Percentiles rank a stretch among this genome's conserved stretches.
Evolutionary conservation across 331 rosid species (phyloP).

Genomic region (Cucumis variabilis): DNA sequence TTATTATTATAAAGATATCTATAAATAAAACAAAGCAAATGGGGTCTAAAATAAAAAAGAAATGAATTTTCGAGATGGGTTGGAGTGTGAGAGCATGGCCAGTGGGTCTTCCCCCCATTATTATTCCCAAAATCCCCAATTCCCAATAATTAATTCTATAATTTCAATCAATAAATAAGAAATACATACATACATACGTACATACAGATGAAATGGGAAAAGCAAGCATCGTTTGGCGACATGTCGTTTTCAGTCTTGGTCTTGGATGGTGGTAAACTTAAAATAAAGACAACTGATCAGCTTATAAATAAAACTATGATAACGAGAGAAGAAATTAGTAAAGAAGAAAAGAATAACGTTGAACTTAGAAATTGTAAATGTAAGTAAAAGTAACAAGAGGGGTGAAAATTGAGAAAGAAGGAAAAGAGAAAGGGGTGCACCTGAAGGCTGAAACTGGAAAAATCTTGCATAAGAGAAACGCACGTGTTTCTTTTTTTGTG

Average conservation of each 20-base stretch:
- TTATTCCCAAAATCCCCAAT: slow-evolving; percentile 28
- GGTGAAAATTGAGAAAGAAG: background rate
- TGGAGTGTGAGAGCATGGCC: slow-evolving; percentile 31
- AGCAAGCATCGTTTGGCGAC: slow-evolving; percentile 67
- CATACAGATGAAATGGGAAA: slow-evolving; percentile 39
- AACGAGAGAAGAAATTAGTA: background rate
- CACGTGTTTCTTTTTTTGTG: slow-evolving; percentile 20
- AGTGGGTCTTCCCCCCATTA: slow-evolving; percentile 56
- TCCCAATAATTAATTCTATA: slow-evolving; percentile 49
- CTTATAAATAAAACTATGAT: background rate
- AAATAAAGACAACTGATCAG: background rate
- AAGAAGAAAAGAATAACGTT: background rate
- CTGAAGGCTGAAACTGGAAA: slow-evolving; percentile 21
- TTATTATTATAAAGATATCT: background rate
- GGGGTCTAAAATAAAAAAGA: background rate
- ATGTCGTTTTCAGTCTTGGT: slow-evolving; percentile 79
- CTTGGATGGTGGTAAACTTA: slow-evolving; percentile 64
- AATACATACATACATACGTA: background rate
- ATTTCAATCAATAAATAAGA: slow-evolving; percentile 21
- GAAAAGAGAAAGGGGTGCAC: background rate
- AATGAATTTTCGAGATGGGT: background rate
- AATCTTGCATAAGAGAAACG: background rate
- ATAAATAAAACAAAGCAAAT: background rate
- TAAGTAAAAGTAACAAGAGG: background rate
- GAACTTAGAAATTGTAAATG: background rate